These are phyloP conservation scores for Aspergillus kassunensis DNA, from an alignment of 495 filamentous ascomycete genomes.

Conservation along the genomic window DNA sequence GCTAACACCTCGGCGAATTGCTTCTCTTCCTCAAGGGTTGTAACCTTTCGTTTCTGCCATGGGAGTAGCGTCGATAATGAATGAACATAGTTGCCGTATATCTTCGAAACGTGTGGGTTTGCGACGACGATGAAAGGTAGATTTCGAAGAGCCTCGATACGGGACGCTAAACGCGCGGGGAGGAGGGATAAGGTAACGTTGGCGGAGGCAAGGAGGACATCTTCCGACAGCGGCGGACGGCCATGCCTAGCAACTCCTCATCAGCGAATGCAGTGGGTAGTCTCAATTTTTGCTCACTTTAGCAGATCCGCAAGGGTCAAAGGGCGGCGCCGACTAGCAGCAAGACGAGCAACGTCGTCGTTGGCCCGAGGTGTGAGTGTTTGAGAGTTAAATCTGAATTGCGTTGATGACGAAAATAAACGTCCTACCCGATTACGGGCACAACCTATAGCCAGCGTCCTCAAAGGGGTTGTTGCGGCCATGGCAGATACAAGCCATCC, in stretches of 20 bases:
- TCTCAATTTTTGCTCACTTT: constrained; percentile 50
- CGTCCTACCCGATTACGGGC: constrained; percentile 1
- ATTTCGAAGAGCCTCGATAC: constrained; percentile 86
- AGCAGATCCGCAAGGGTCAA: constrained; percentile 85
- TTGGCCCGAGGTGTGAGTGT: constrained; percentile 46
- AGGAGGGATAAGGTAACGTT: constrained; percentile 93
- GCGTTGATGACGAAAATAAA: constrained; percentile 9
- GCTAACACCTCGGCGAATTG: constrained; percentile 87
- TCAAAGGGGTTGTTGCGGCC: constrained; percentile 16
- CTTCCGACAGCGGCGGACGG: constrained; percentile 76
- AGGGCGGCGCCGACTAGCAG: constrained; percentile 71
- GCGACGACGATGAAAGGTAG: constrained; percentile 96
- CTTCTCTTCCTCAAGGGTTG: constrained; percentile 80
- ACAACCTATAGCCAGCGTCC: constrained; percentile 14
- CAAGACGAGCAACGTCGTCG: constrained; percentile 73
- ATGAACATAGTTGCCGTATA: constrained; percentile 93
- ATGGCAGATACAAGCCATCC: constrained; percentile 22
- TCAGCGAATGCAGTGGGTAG: neutral
- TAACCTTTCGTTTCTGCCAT: constrained; percentile 72
- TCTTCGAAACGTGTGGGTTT: constrained; percentile 85
- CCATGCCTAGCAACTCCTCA: constrained; percentile 60
- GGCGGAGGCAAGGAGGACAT: constrained; percentile 78
- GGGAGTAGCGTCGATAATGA: constrained; percentile 84
- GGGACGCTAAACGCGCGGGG: constrained; percentile 88
- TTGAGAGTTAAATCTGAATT: constrained; percentile 15